Evolutionary conservation across 257 asterid species (phyloP).

Genomic region (Ocimum tenuiflorum): DNA sequence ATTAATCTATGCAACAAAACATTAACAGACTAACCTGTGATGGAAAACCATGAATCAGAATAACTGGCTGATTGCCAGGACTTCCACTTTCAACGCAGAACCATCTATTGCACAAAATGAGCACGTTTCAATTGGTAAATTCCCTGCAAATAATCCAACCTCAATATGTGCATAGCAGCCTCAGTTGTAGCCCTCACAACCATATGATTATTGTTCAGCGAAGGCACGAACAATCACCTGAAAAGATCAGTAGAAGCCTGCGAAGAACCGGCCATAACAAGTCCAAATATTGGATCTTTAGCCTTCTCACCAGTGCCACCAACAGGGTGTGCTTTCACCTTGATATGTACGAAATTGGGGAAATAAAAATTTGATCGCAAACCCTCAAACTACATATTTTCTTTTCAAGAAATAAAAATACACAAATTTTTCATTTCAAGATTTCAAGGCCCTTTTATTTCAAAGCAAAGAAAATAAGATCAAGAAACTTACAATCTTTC

Average conservation of each 20-base stretch:
- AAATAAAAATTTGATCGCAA: background rate
- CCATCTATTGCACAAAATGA: slow-evolving; percentile 90
- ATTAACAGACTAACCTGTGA: slow-evolving; percentile 52
- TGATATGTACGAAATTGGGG: background rate
- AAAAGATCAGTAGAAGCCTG: slow-evolving; percentile 72
- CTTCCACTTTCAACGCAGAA: slow-evolving; percentile 79
- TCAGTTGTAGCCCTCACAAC: slow-evolving; percentile 5
- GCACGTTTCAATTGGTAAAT: slow-evolving; percentile 54
- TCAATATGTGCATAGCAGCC: slow-evolving; percentile 43
- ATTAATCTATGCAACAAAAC: background rate
- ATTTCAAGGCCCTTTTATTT: background rate
- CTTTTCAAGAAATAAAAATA: background rate
- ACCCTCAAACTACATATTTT: background rate
- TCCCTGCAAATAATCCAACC: slow-evolving; percentile 76
- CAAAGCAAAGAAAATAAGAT: background rate
- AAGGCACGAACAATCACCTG: slow-evolving; percentile 41
- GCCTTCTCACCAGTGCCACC: slow-evolving; percentile 88
- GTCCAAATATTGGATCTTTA: slow-evolving; percentile 82
- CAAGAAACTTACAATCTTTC: slow-evolving; percentile 45
- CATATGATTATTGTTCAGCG: background rate
- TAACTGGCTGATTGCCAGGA: slow-evolving; percentile 46
- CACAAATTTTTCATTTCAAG: background rate
- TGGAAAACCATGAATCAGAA: slow-evolving; percentile 78
- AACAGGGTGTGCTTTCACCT: slow-evolving; percentile 82
- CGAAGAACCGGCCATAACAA: slow-evolving; percentile 67